Base-by-base conservation (phyloP, 306 rosid species). In the Citrullus amarus region DNA sequence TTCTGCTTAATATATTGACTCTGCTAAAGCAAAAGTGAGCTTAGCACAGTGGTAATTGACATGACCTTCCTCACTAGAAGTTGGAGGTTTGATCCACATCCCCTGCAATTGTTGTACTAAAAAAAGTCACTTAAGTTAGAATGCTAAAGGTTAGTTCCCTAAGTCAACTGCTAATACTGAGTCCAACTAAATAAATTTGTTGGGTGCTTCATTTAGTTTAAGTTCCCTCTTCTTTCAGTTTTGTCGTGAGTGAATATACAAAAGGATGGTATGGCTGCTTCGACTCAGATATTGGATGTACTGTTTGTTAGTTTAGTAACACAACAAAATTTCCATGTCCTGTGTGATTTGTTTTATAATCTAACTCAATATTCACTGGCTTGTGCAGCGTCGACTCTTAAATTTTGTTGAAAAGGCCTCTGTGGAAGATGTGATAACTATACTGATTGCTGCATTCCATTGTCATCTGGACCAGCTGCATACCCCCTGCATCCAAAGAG, bases 351-450 rank as follows among this genome's bases (percentile, higher is more conserved):
- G 39, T 80, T 77, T 46, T 65, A 22, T 75, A 71, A 75, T 54
- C 82, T 6, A 75, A 81, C 70, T 84, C 80, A 0, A 62, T 62
- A 67, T 79, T 14, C 10, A 13, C 13, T 76, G 79, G 71, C 32
- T 76, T 70, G 79, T 91, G 90, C 85, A 96, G 99, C 87, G 96
- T 36, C 91, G 86, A 39, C 97, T 96, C 75, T 80, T 85, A 54
- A 88, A 90, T 83, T 92, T 91, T 71, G 87, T 92, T 4, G 99
- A 87, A 82, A 96, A 91, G 86, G 97, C 98, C 44, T 75, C 86
- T 73, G 97, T 89, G 68, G 98, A 96, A 87, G 99, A 92, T 55
- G 88, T 92, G 62, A 83, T 96, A 55, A 91, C 93, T 15, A 90
- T 96, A 82, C 92, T 92, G 48, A 36, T 82, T 62, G 96, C 86